Conservation (phyloP, 1,139 yeast species). For the Tardiomyces depauwii region DNA sequence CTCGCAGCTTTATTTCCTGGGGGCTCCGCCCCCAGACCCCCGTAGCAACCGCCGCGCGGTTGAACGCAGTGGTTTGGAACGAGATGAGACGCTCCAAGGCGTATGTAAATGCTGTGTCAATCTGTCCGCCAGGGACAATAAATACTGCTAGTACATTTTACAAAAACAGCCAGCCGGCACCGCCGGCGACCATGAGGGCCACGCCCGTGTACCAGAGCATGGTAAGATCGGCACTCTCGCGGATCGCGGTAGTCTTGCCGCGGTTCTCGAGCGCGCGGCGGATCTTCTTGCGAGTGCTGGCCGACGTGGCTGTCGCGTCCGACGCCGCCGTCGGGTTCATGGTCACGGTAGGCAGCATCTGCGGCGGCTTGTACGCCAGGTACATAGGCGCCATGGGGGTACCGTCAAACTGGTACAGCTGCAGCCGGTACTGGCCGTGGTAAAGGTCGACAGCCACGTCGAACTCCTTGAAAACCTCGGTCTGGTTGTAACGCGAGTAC, state of each 20-base stretch:
- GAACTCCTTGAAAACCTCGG: conserved; percentile 48
- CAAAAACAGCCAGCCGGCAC: conserved; percentile 23
- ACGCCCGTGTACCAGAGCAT: conserved; percentile 39
- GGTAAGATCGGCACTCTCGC: conserved; percentile 30
- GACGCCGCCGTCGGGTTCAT: conserved; percentile 63
- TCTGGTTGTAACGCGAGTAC: conserved; percentile 63
- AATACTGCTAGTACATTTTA: conserved; percentile 5
- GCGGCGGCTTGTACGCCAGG: conserved; percentile 84
- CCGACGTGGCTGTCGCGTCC: conserved; percentile 11
- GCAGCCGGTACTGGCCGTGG: conserved; percentile 71
- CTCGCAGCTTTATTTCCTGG: too few relatives aligned
- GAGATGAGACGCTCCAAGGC: too few relatives aligned
- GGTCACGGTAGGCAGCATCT: conserved; percentile 90
- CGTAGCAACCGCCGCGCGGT: too few relatives aligned
- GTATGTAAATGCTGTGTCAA: too few relatives aligned
- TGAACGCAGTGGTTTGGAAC: too few relatives aligned
- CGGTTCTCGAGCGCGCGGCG: conserved; percentile 71
- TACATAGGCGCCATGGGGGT: conserved; percentile 76
- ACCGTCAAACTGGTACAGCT: conserved; percentile 75
- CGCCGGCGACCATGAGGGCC: conserved; percentile 32
- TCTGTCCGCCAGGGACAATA: not conserved
- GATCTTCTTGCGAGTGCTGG: conserved; percentile 28
- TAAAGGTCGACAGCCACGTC: conserved; percentile 56
- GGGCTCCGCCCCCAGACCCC: too few relatives aligned
- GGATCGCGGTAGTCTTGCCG: conserved; percentile 64